Evolutionary conservation across 805 yeast species (phyloP).

Genomic region (Saturnispora quitensis): DNA sequence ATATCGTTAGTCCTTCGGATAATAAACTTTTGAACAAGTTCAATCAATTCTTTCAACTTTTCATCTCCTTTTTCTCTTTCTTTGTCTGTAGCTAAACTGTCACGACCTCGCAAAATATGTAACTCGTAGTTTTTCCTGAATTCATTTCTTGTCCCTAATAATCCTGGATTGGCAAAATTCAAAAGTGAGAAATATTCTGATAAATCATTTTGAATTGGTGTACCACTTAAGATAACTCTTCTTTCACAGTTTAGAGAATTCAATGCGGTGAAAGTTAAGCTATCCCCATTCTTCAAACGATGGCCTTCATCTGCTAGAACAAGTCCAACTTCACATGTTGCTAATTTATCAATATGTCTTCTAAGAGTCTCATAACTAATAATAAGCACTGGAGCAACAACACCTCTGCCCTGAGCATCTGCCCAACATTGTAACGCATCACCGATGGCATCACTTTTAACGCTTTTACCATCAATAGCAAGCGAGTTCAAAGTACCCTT

Average conservation of each 20-base stretch:
- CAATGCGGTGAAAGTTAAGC: constrained; percentile 80
- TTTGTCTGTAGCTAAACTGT: constrained; percentile 76
- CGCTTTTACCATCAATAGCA: constrained; percentile 86
- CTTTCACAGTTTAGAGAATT: constrained; percentile 78
- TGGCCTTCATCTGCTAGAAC: constrained; percentile 85
- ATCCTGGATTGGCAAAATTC: constrained; percentile 91
- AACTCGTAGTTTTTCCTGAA: constrained; percentile 80
- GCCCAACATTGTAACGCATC: constrained; percentile 76
- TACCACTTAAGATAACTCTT: constrained; percentile 88
- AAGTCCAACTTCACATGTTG: constrained; percentile 74
- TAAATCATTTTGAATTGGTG: constrained; percentile 93
- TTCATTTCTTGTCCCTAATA: constrained; percentile 74
- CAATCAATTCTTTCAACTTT: constrained; percentile 62
- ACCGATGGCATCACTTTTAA: constrained; percentile 60
- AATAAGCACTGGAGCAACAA: constrained; percentile 88
- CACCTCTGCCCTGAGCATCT: constrained; percentile 72
- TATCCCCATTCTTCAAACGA: constrained; percentile 79
- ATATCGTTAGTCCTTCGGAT: constrained; percentile 94
- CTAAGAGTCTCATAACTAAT: constrained; percentile 91
- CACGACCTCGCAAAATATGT: constrained; percentile 76
- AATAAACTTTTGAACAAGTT: constrained; percentile 77
- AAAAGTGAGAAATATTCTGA: constrained; percentile 87
- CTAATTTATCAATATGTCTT: constrained; percentile 68
- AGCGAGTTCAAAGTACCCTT: constrained; percentile 81
- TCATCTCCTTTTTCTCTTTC: constrained; percentile 62